Base-by-base conservation (phyloP, 2,329 filamentous ascomycete genomes). In the Orbilia javanica region DNA sequence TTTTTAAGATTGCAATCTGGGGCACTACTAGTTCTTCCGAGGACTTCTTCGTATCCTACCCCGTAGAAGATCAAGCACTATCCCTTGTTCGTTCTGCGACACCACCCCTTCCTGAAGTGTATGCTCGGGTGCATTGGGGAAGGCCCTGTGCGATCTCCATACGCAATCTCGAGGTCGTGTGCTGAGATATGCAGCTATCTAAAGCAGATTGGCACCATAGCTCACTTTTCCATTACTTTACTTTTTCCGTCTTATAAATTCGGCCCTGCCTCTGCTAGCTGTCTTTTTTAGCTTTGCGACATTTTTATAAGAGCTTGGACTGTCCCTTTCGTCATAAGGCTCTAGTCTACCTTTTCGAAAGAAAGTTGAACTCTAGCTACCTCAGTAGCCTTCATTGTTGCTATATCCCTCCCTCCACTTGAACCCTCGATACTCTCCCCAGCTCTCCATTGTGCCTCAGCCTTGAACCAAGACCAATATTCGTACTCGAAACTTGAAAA, bases 71-170 rank as follows among this genome's bases (percentile, higher is more conserved):
- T 7, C 29, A 57, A 25, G 31, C 55, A 34, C 53, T 15, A 57
- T 20, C 52, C 73, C 74, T 77, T 78, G 74, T 68, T 39, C 36
- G 53, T 39, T 64, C 67, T 78, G 74, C 67, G 74, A 78, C 74
- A 72, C 67, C 34, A 62, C 52, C 39, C 50, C 64, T 78, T 42
- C 74, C 67, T 64, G 62, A 72, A 68, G 62, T 50, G 63, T 78
- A 18, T 72, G 62, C 53, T 67, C 50, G 73, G 62, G 52, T 71
- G n/a, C 48, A 57, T 65, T 65, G 39, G 52, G 63, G 42, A 64
- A 64, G 50, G 67, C 50, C n/a, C 55, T 27, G 39, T 63, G 53
- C 34, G 65, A 34, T 52, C 27, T 55, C 27, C 50, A 62, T 46
- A 60, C 55, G 65, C 71, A 65, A 44, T 60, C 52, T 42, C 48